A percentile compares a stretch with the other conserved stretches of the same genome.
These are phyloP conservation scores for Kurtzmaniella quercitrusa DNA, from an alignment of 1,139 yeast species.

Conservation along the genomic window DNA sequence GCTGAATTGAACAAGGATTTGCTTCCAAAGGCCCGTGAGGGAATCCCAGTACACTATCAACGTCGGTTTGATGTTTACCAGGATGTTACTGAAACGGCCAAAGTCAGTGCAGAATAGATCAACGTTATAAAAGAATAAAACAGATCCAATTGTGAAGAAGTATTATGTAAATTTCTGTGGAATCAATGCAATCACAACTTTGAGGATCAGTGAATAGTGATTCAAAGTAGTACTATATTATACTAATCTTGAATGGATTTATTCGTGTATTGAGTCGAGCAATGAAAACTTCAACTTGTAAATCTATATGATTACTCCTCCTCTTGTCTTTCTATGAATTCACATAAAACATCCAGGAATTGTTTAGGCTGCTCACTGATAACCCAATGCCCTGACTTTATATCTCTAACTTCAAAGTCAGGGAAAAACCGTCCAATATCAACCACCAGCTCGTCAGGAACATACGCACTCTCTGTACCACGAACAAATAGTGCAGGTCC, in stretches of 20 bases:
- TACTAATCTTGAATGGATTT: too few species aligned
- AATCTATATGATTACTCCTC: constrained; percentile 26
- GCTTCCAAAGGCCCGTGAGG: constrained; percentile 58
- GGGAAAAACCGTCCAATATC: constrained; percentile 81
- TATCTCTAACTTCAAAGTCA: constrained; percentile 63
- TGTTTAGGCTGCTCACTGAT: constrained; percentile 75
- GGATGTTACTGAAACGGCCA: constrained; percentile 39
- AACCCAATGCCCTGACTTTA: constrained; percentile 91
- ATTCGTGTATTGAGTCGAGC: too few species aligned
- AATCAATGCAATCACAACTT: too few species aligned
- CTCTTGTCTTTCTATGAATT: constrained; percentile 57
- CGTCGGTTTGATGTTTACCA: constrained; percentile 83
- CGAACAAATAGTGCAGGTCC: constrained; percentile 79
- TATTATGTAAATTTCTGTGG: too few species aligned
- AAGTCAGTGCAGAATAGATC: constrained; percentile 5
- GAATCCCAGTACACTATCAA: constrained; percentile 77
- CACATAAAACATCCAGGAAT: constrained; percentile 54
- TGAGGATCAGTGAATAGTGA: too few species aligned
- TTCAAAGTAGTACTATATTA: too few species aligned
- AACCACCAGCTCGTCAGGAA: constrained; percentile 81
- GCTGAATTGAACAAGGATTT: constrained; percentile 72
- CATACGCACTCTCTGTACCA: constrained; percentile 72
- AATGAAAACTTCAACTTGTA: too few species aligned
- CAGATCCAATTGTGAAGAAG: too few species aligned
- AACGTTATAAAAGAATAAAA: not conserved